Evolutionary conservation across 2,329 filamentous ascomycete species (phyloP).

Genomic region (Rhexocercosporidium sp.): DNA sequence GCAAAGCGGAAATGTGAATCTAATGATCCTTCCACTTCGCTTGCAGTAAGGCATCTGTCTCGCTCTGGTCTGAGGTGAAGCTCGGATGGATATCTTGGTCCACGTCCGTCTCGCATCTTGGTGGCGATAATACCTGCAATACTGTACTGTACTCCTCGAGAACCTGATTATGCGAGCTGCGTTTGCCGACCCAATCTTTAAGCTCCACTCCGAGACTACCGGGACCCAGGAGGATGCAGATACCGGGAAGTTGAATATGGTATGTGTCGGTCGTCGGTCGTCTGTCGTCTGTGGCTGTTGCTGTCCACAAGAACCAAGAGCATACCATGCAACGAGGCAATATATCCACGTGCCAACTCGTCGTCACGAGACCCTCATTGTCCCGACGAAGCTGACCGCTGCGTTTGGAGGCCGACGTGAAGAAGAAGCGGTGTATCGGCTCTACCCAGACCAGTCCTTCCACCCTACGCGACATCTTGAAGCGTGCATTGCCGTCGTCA

Average conservation of each 20-base stretch:
- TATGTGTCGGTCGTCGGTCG: background rate
- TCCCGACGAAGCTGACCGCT: background rate
- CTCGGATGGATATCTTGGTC: too few relatives aligned
- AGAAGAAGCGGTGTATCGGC: background rate
- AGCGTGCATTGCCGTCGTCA: slow-evolving; percentile 17
- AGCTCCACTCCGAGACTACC: background rate
- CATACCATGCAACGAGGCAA: too few relatives aligned
- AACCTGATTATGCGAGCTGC: slow-evolving; percentile 1
- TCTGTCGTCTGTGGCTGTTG: background rate
- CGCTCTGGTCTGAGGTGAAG: too few relatives aligned
- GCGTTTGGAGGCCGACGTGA: too few relatives aligned
- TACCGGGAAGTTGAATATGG: background rate
- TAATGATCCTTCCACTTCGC: too few relatives aligned
- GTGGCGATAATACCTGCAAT: too few relatives aligned
- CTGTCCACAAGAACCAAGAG: background rate
- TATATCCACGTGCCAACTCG: background rate
- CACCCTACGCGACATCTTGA: background rate
- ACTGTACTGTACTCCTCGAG: too few relatives aligned
- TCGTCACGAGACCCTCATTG: background rate
- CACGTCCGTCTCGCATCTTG: too few relatives aligned
- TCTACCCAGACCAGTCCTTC: background rate
- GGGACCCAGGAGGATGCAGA: background rate
- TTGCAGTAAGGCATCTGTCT: too few relatives aligned
- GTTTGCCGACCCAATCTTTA: too few relatives aligned
- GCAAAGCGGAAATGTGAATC: too few relatives aligned